Conservation (phyloP, 108 stramenopile species). For the Pseudonitzschia delicatissima region DNA sequence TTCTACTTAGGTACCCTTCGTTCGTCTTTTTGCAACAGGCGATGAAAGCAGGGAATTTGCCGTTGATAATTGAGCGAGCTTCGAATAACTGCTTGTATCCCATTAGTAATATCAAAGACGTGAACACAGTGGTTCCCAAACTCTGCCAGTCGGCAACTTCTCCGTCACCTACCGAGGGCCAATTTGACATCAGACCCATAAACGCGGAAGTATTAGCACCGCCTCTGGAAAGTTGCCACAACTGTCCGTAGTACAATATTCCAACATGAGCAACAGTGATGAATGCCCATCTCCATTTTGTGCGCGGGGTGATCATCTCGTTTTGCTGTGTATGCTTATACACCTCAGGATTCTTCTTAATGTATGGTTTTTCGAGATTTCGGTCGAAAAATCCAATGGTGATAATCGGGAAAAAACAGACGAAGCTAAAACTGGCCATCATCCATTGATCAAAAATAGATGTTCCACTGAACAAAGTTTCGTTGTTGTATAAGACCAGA, state of each 20-base stretch:
- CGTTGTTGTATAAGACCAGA: conserved; percentile 63
- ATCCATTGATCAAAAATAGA: conserved; percentile 82
- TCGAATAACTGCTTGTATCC: conserved; percentile 79
- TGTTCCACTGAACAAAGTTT: conserved; percentile 80
- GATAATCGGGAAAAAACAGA: conserved; percentile 82
- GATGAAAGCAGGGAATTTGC: conserved; percentile 61
- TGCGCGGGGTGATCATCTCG: conserved; percentile 64
- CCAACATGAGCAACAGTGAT: conserved; percentile 59
- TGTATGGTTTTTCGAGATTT: conserved; percentile 84
- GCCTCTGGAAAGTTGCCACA: conserved; percentile 36
- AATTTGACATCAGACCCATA: conserved; percentile 55
- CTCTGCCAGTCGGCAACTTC: conserved; percentile 75
- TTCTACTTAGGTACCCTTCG: conserved; percentile 61
- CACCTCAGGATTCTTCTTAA: conserved; percentile 65
- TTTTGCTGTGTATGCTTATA: conserved; percentile 76
- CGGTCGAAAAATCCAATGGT: conserved; percentile 90
- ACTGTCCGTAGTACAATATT: conserved; percentile 67
- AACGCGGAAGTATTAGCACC: conserved; percentile 70
- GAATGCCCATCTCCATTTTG: conserved; percentile 63
- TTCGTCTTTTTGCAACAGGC: conserved; percentile 47
- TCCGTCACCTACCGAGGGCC: conserved; percentile 66
- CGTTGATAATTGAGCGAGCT: conserved; percentile 67
- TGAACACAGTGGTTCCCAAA: conserved; percentile 73
- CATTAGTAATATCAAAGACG: conserved; percentile 57
- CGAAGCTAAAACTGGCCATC: conserved; percentile 86